Conservation (phyloP, 1,284 basidiomycete species). For the Ustilago crameri region DNA sequence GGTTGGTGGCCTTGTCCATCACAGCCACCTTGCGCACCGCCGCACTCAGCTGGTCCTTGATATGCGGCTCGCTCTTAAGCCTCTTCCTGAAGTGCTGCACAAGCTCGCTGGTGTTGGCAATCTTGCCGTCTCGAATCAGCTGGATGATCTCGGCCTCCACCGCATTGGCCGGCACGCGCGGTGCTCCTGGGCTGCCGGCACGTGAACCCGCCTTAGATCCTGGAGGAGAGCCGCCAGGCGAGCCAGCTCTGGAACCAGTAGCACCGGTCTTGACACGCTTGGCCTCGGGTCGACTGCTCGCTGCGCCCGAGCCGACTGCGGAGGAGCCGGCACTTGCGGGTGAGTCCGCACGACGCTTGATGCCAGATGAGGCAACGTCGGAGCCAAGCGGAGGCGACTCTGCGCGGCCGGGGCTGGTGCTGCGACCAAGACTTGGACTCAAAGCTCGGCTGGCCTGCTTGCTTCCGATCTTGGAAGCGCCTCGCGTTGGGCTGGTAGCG, state of each 20-base stretch:
- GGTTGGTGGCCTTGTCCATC: constrained; percentile 62
- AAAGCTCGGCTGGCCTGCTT: constrained; percentile 47
- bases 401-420: constrained; percentile 32
- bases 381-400: constrained; percentile 38
- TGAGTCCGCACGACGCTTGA: constrained; percentile 46
- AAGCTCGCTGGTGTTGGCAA: constrained; percentile 55
- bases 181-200: constrained; percentile 41
- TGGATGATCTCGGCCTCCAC: constrained; percentile 60
- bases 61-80: constrained; percentile 57
- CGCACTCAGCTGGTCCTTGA: constrained; percentile 59
- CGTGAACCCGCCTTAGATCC: constrained; percentile 41
- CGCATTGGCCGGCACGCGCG: constrained; percentile 39
- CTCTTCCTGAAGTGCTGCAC: constrained; percentile 61
- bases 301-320: constrained; percentile 3
- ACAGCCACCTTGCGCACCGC: constrained; percentile 59
- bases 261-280: constrained; percentile 48
- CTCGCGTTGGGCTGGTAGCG: constrained; percentile 49
- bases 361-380: constrained; percentile 15
- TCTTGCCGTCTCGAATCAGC: constrained; percentile 52
- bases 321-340: constrained; percentile 7
- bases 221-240: constrained; percentile 21
- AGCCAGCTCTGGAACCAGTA: constrained; percentile 30
- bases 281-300: constrained; percentile 35
- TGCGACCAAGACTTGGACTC: constrained; percentile 30
- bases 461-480: constrained; percentile 50